phyloP scores from a whole-genome alignment of 495 filamentous ascomycete species.

The Schizothecium vesticola region DNA sequence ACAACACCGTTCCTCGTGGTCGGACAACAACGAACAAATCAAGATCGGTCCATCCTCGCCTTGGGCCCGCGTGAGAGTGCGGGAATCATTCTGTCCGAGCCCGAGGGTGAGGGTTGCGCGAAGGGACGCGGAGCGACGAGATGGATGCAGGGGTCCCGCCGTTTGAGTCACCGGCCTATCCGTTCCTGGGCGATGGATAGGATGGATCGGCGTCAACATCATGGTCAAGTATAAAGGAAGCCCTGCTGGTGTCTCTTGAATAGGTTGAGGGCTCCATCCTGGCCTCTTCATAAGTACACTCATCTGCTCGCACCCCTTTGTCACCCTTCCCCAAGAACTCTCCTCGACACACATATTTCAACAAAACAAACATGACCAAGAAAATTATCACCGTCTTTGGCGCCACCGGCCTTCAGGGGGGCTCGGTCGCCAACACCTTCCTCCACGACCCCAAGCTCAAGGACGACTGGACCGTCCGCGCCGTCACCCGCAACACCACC shows the following conservation, averaged over 20 bases:
- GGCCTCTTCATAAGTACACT: neutral
- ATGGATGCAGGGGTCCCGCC: neutral
- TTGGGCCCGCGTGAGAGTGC: neutral
- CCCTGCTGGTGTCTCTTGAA: neutral
- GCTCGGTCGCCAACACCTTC: constrained; percentile 51
- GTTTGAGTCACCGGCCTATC: neutral
- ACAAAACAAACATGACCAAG: neutral
- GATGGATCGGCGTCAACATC: neutral
- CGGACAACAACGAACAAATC: no score
- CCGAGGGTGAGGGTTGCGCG: neutral
- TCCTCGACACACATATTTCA: neutral
- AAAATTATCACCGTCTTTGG: constrained; percentile 53
- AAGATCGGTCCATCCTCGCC: no score
- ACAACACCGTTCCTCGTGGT: no score
- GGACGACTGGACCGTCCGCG: constrained; percentile 33
- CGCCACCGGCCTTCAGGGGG: constrained; percentile 58
- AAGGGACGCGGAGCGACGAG: neutral
- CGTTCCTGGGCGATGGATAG: neutral
- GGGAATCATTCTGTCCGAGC: neutral
- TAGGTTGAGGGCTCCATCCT: neutral
- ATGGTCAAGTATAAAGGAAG: neutral
- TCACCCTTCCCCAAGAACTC: neutral
- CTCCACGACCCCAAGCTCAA: constrained; percentile 41
- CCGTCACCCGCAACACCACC: constrained; percentile 51
- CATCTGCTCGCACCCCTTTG: no score